Base-by-base conservation (phyloP, 208 protist species). In the Wallacemonas rigidus region DNA sequence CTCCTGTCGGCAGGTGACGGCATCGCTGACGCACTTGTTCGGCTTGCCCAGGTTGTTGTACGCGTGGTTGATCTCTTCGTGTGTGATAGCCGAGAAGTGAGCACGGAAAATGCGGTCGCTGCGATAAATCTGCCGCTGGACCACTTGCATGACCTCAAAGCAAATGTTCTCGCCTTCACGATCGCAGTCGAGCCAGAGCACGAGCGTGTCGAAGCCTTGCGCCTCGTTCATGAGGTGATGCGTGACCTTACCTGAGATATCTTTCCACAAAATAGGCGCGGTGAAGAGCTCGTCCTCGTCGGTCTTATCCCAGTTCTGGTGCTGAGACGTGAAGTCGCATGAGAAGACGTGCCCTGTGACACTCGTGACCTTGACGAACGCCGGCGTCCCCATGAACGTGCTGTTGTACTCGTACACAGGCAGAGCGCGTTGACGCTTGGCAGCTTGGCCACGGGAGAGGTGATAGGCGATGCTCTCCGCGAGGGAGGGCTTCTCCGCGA, bases 141-240 rank as follows among this genome's bases (percentile, higher is more conserved):
- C 89, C 14, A 94, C 89, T 63, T 95, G 80, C 79, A 98, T 90
- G 67, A 98, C 95, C 80, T 99, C 97, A 80, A 99, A 99, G 81
- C 95, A 98, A 65, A 99, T 99, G 73, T 99, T 99, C 80, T 99
- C 97, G 12, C 98, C 98, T 69, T 99, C 98, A 15, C 97, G 86
- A 86, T 99, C 98, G 74, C 96, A 99, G 73, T 99, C 98, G 1
- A 99, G 84, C 90, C 94, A 98, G 26, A 98, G 79, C 6, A 99
- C 91, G 35, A 99, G 79, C 54, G 87, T 83, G 57, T 94, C 88
- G 61, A 87, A 96, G 43, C 90, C 92, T 40, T 94, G 76, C 51
- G 88, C 86, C 70, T 96, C 83, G 56, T 89, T 74, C 56, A 83
- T 74, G 14, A 97, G 81, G 76, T 98, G 91, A 36, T 86, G 83